Evolutionary conservation across 1,139 yeast genomes (phyloP).

Genomic region (Geotrichum candidum): DNA sequence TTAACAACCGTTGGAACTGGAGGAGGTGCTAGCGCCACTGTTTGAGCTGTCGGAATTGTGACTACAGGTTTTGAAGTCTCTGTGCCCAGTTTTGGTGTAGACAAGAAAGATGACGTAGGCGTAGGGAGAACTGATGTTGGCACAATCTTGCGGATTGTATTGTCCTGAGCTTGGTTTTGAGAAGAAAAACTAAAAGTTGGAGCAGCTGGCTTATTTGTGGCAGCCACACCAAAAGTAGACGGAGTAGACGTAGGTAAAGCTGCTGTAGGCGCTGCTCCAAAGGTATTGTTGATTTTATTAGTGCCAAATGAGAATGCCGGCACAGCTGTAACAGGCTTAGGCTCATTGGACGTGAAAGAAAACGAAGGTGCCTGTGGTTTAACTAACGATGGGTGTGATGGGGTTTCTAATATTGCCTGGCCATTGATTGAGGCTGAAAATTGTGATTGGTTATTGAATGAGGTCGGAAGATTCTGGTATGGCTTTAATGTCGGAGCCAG

Average conservation of each 20-base stretch:
- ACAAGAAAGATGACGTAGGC: background rate
- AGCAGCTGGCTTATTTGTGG: background rate
- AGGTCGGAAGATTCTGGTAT: background rate
- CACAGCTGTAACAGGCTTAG: background rate
- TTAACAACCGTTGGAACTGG: constrained; percentile 22
- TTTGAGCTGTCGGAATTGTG: constrained; percentile 22
- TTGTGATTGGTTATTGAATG: background rate
- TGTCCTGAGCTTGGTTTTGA: background rate
- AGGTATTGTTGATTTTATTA: background rate
- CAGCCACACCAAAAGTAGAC: constrained; percentile 1
- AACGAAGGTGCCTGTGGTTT: background rate
- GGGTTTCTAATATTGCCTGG: background rate
- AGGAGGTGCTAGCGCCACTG: background rate
- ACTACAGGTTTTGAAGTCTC: background rate
- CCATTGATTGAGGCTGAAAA: background rate
- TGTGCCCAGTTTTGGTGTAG: background rate
- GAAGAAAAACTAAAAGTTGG: background rate
- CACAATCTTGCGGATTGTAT: background rate
- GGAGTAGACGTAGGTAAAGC: constrained; percentile 1
- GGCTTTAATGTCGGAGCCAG: background rate
- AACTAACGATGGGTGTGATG: background rate
- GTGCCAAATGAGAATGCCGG: background rate
- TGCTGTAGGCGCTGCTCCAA: background rate
- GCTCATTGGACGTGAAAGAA: background rate
- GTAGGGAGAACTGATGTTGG: background rate